These are phyloP conservation scores for Circinella umbellata DNA, from an alignment of 371 early-diverging fungal species.

Conservation along the genomic window DNA sequence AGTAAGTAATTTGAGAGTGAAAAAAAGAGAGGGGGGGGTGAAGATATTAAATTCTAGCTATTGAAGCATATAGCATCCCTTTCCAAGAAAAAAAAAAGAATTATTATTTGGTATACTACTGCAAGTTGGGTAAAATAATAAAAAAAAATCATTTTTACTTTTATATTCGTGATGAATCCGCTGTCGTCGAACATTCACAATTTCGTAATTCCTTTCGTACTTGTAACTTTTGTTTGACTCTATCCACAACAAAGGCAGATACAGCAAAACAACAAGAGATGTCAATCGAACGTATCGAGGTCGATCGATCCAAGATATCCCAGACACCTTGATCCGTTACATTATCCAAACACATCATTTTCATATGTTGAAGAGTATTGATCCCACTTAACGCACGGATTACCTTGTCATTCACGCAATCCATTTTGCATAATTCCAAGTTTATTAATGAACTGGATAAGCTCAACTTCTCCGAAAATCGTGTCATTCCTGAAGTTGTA, in stretches of 20 bases:
- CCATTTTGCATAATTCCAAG: conserved; percentile 5
- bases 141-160: no score
- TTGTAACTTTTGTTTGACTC: neutral
- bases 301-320: conserved; percentile 6
- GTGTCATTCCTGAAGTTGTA: neutral
- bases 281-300: conserved; percentile 2
- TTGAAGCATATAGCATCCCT: no score
- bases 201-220: conserved; percentile 2
- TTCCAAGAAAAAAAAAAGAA: no score
- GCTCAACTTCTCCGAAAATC: conserved; percentile 1
- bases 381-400: neutral
- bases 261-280: conserved; percentile 7
- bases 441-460: neutral
- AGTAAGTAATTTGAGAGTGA: no score
- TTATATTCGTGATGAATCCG: neutral
- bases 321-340: conserved; percentile 11
- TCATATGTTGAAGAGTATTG: conserved; percentile 1
- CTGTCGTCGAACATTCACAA: neutral
- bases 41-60: neutral
- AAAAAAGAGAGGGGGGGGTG: neutral
- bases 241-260: conserved; percentile 2
- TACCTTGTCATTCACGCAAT: conserved; percentile 3
- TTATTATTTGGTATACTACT: no score
- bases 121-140: no score
- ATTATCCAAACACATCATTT: conserved; percentile 1